Evolutionary conservation across 1,284 basidiomycete species (phyloP).

Genomic region (Phylloboletellus chloephorus): DNA sequence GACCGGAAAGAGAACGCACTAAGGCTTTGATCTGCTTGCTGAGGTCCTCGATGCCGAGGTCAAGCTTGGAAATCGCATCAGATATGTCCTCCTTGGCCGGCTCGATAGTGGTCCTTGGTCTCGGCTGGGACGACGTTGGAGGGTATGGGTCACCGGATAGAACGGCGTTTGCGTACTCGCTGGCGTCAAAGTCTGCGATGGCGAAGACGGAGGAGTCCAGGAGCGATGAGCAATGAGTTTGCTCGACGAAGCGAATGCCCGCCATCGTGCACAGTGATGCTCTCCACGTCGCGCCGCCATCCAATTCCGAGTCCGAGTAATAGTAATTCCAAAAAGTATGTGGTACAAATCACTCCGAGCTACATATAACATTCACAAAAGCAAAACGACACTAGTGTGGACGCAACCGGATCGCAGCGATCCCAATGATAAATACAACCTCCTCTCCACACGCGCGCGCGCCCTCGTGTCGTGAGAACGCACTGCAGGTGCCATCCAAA

Average conservation of each 20-base stretch:
- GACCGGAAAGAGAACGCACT: constrained; percentile 41
- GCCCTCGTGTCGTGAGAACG: constrained; percentile 4
- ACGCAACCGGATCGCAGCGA: constrained; percentile 13
- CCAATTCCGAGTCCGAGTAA: no score
- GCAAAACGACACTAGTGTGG: constrained; percentile 20
- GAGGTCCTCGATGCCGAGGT: constrained; percentile 82
- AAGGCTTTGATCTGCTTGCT: constrained; percentile 80
- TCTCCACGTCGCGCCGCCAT: no score
- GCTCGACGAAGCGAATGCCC: constrained; percentile 16
- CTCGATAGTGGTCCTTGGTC: constrained; percentile 38
- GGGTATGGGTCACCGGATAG: constrained; percentile 76
- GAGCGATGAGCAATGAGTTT: constrained; percentile 1
- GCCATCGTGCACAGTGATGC: constrained; percentile 19
- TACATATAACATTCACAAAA: constrained; percentile 28
- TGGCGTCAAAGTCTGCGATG: constrained; percentile 69
- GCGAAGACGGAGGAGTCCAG: constrained; percentile 68
- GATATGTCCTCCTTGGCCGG: constrained; percentile 80
- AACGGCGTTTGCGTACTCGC: constrained; percentile 84
- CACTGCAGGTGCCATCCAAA: constrained; percentile 6
- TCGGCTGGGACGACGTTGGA: constrained; percentile 24
- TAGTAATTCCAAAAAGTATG: constrained; percentile 21
- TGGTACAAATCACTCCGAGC: constrained; percentile 25
- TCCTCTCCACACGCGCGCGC: constrained; percentile 12
- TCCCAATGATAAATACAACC: constrained; percentile 16
- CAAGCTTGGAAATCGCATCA: constrained; percentile 78